Evolutionary conservation across 2,329 filamentous ascomycete genomes (phyloP).

Genomic region (Trichocomaceae sp.): DNA sequence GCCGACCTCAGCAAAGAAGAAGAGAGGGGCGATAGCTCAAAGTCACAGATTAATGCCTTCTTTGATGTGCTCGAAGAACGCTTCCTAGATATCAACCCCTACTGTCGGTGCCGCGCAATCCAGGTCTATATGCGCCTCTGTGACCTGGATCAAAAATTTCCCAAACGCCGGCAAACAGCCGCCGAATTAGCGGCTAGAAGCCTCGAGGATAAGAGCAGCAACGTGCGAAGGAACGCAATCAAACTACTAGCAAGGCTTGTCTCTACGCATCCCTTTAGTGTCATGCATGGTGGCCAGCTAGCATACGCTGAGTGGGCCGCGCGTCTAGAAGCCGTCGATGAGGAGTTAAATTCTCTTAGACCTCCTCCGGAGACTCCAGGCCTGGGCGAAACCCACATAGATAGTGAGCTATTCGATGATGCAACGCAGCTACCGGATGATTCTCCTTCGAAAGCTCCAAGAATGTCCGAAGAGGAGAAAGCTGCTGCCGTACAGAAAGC

Average conservation of each 20-base stretch:
- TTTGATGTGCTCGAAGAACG: constrained; percentile 95
- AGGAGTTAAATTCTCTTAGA: constrained; percentile 72
- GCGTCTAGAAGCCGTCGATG: constrained; percentile 73
- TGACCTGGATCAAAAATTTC: constrained; percentile 92
- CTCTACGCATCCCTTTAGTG: constrained; percentile 88
- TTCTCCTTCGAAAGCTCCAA: constrained; percentile 58
- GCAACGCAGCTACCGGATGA: constrained; percentile 68
- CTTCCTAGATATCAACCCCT: constrained; percentile 94
- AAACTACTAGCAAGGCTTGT: constrained; percentile 83
- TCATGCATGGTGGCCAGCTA: constrained; percentile 83
- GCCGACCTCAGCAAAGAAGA: constrained; percentile 83
- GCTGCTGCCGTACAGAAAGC: constrained; percentile 68
- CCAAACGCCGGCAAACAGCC: constrained; percentile 79
- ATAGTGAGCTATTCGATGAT: constrained; percentile 75
- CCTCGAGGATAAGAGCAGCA: constrained; percentile 95
- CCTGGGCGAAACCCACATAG: constrained; percentile 66
- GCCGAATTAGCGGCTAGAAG: constrained; percentile 83
- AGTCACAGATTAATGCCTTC: constrained; percentile 91
- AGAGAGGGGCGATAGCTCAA: constrained; percentile 85
- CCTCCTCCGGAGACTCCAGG: constrained; percentile 69
- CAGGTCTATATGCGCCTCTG: constrained; percentile 91
- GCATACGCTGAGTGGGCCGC: constrained; percentile 78
- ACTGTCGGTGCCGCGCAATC: constrained; percentile 83
- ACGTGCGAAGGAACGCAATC: constrained; percentile 90
- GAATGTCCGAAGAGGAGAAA: constrained; percentile 75